phyloP scores from a whole-genome alignment of 331 rosid species.

The Rhamnella rubrinervis region DNA sequence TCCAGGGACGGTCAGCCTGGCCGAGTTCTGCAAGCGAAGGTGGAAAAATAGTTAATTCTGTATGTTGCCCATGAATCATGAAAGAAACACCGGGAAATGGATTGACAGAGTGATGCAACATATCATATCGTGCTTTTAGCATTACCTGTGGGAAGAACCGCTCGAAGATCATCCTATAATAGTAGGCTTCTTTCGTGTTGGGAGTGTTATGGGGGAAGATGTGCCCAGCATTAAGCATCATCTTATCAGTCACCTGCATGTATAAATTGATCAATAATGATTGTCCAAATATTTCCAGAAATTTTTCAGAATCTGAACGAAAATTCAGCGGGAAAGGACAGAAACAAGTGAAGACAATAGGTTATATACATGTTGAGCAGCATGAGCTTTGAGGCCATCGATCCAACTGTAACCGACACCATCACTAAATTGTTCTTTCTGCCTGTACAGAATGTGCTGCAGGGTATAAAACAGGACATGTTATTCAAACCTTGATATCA shows the following conservation, averaged over 20 bases:
- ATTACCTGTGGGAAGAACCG: slow-evolving; percentile 93
- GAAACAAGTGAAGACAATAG: slow-evolving; percentile 4
- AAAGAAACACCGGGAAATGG: too few species aligned
- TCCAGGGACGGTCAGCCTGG: slow-evolving; percentile 84
- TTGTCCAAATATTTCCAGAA: slow-evolving; percentile 12
- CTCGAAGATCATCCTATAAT: slow-evolving; percentile 94
- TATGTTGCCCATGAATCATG: neutral
- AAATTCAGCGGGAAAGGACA: neutral
- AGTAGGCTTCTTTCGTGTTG: slow-evolving; percentile 74
- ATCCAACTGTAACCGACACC: slow-evolving; percentile 99
- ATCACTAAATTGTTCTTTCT: slow-evolving; percentile 95
- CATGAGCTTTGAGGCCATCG: slow-evolving; percentile 90
- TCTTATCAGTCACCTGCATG: slow-evolving; percentile 71
- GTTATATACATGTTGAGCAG: slow-evolving; percentile 69
- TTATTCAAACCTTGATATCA: slow-evolving; percentile 15
- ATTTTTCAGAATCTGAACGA: neutral
- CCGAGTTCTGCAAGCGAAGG: slow-evolving; percentile 61
- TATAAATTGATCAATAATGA: slow-evolving; percentile 12
- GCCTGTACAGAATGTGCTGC: slow-evolving; percentile 92
- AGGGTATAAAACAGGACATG: slow-evolving; percentile 20
- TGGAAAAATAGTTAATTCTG: neutral
- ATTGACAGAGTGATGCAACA: too few species aligned
- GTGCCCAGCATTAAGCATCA: slow-evolving; percentile 77
- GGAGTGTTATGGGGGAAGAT: slow-evolving; percentile 92
- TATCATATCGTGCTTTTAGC: too few species aligned